A percentile compares a stretch with the other conserved stretches of the same genome.
Evolutionary conservation across 192 early-diverging fungal genomes (phyloP).

Genomic region (Gigaspora rosea): DNA sequence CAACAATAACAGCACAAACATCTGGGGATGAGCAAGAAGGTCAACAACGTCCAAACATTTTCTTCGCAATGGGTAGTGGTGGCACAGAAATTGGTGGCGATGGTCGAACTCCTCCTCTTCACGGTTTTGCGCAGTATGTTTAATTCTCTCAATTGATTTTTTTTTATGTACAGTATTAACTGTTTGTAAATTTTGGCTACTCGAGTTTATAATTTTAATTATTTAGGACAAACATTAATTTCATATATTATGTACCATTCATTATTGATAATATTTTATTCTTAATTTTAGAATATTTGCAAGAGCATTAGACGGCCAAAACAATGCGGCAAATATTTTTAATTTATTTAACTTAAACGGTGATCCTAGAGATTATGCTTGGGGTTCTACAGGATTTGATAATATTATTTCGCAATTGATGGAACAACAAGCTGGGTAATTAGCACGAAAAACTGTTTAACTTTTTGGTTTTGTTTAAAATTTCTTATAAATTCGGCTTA

Average conservation of each 20-base stretch:
- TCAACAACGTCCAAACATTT: slow-evolving; percentile 33
- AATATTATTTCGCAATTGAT: slow-evolving; percentile 86
- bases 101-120: background rate
- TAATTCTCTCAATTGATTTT: slow-evolving; percentile 4
- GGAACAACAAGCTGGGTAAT: slow-evolving; percentile 66
- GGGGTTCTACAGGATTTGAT: slow-evolving; percentile 80
- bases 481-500: background rate
- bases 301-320: slow-evolving; percentile 23
- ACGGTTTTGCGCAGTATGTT: background rate
- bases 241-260: background rate
- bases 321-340: slow-evolving; percentile 26
- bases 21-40: background rate
- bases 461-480: background rate
- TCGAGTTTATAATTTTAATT: slow-evolving; percentile 20
- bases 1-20: slow-evolving; percentile 26
- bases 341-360: slow-evolving; percentile 39
- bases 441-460: background rate
- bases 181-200: slow-evolving; percentile 26
- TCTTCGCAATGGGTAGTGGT: slow-evolving; percentile 33
- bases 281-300: slow-evolving; percentile 33
- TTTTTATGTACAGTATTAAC: background rate
- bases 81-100: background rate
- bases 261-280: slow-evolving; percentile 33
- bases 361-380: slow-evolving; percentile 82
- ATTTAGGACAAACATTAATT: background rate